These are phyloP conservation scores for Candida patagonica DNA, from an alignment of 805 yeast species.

Conservation along the genomic window DNA sequence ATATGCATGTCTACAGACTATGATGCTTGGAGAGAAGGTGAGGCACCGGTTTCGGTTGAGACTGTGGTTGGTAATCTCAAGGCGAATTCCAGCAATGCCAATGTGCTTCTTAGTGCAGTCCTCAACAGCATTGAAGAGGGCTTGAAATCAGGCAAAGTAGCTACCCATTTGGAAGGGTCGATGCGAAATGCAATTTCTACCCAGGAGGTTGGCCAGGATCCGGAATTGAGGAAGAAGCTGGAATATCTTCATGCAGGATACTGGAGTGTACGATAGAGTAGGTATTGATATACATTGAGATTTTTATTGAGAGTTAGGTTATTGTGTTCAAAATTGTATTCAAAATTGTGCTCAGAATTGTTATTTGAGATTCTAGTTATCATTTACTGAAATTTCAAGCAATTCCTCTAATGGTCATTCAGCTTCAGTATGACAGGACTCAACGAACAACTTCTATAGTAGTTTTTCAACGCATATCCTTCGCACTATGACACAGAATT, in stretches of 20 bases:
- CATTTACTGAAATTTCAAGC: too few relatives aligned
- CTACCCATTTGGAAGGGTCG: slow-evolving; percentile 60
- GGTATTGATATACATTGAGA: too few relatives aligned
- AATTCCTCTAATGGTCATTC: too few relatives aligned
- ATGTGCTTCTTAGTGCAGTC: slow-evolving; percentile 59
- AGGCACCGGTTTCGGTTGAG: slow-evolving; percentile 97
- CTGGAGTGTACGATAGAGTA: slow-evolving; percentile 12
- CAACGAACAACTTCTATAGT: too few relatives aligned
- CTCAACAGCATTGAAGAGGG: slow-evolving; percentile 59
- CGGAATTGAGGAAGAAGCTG: slow-evolving; percentile 67
- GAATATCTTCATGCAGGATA: slow-evolving; percentile 86
- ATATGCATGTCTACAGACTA: slow-evolving; percentile 98
- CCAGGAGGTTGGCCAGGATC: slow-evolving; percentile 58
- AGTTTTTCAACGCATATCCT: too few relatives aligned
- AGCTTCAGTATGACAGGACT: too few relatives aligned
- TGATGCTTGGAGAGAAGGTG: slow-evolving; percentile 95
- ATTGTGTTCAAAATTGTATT: too few relatives aligned
- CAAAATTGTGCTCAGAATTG: too few relatives aligned
- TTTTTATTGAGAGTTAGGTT: too few relatives aligned
- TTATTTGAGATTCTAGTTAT: too few relatives aligned
- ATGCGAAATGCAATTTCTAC: slow-evolving; percentile 82
- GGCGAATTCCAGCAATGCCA: slow-evolving; percentile 84
- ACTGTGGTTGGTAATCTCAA: slow-evolving; percentile 84
- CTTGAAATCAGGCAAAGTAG: slow-evolving; percentile 47
- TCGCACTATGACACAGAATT: too few relatives aligned